Evolutionary conservation across 1,284 basidiomycete genomes (phyloP).

Genomic region (Kwoniella shivajii): DNA sequence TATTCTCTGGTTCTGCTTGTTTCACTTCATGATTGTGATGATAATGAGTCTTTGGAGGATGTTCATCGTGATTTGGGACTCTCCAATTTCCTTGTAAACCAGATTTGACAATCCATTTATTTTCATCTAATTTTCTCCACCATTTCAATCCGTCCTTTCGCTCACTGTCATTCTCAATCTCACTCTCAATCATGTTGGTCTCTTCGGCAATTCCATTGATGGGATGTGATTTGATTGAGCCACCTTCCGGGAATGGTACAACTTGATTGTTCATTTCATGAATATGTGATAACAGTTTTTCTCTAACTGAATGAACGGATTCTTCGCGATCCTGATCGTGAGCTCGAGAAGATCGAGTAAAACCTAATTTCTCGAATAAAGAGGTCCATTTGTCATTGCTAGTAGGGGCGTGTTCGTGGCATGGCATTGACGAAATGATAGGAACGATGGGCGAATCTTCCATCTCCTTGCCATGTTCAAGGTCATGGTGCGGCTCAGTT

Average conservation of each 20-base stretch:
- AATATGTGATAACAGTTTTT: not conserved
- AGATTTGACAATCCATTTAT: constrained; percentile 10
- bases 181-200: not conserved
- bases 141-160: constrained; percentile 10
- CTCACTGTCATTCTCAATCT: not conserved
- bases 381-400: not conserved
- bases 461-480: not conserved
- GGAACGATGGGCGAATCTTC: too few relatives aligned
- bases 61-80: constrained; percentile 3
- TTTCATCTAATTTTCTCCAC: constrained; percentile 4
- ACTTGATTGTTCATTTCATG: constrained; percentile 7
- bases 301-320: not conserved
- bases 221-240: constrained; percentile 8
- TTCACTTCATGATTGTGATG: not conserved
- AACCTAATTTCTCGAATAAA: not conserved
- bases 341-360: not conserved
- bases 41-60: not conserved
- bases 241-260: constrained; percentile 25
- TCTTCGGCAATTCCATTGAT: not conserved
- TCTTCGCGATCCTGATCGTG: not conserved
- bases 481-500: not conserved
- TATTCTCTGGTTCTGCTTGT: constrained; percentile 3
- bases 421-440: not conserved
- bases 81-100: constrained; percentile 11
- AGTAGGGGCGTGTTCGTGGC: not conserved